Evolutionary conservation across 345 rosid genomes (phyloP), one percentile per base, ranked within the genome.

Genomic region (Arabis alpina): DNA sequence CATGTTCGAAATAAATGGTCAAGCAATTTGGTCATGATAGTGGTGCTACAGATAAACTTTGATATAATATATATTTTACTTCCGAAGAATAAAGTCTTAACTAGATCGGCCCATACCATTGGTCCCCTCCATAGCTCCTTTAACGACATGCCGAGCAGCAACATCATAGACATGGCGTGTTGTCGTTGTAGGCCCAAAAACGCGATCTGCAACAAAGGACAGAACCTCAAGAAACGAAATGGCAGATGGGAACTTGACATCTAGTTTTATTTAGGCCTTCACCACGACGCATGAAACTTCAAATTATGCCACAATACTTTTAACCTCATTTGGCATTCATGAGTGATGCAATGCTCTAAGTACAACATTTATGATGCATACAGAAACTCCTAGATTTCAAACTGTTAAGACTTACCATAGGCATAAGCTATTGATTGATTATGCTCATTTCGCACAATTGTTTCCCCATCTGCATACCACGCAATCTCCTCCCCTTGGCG

Each of bases 401-500:
- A 24, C 11, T 2, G 41, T 37, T 11, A 59, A 59, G 72, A 79
- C 77, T 81, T 70, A 94, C 97, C 99, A 67, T 91, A 94, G 23
- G 99, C 97, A 76, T 91, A 94, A 3, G 99, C 99, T 30, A 82
- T 84, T 0, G 92, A 81, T 2, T 88, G 85, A 75, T 86, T 87
- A 68, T 85, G 85, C 79, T 94, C 97, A 54, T 80, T 91, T 71
- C 95, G 82, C 54, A 89, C 82, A 69, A 91, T 80, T n/a, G 97
- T 94, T 83, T 94, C 96, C 61, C 97, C 96, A 64, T 91, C 97
- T 1, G 97, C 97, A 53, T 94, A 89, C 97, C 97, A 94, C 5
- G 97, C 95, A 83, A 94, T 85, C 88, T 91, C 99, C 79, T 94
- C 99, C 3, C 97, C 96, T 67, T 71, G 91, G 15, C 93, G 87